These are phyloP conservation scores for Basipetospora sp. DNA, from an alignment of 2,329 filamentous ascomycete species.

Conservation along the genomic window DNA sequence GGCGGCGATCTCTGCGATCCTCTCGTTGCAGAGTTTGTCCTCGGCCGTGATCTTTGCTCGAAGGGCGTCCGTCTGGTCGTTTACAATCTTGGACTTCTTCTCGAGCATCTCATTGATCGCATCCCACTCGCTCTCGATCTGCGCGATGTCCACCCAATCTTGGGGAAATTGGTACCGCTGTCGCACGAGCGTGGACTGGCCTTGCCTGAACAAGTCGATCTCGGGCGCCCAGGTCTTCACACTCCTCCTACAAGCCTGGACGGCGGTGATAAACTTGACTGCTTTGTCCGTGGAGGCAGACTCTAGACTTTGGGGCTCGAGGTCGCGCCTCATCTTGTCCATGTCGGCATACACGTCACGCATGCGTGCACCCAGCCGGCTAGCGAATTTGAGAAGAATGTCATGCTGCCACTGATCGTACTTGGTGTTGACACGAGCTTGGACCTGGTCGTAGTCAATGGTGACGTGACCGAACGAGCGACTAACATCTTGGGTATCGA, in stretches of 20 bases:
- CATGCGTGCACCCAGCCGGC: constrained; percentile 77
- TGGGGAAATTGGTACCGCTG: constrained; percentile 86
- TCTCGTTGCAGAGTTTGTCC: constrained; percentile 78
- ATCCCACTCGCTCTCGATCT: constrained; percentile 92
- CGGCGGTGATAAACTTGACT: constrained; percentile 94
- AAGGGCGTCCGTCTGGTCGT: constrained; percentile 89
- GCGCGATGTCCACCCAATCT: constrained; percentile 91
- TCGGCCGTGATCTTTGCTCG: constrained; percentile 90
- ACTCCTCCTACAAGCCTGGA: constrained; percentile 89
- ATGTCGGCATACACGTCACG: constrained; percentile 84
- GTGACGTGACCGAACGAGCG: constrained; percentile 85
- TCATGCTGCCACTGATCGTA: constrained; percentile 99
- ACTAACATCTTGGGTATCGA: constrained; percentile 90
- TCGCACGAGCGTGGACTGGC: constrained; percentile 77
- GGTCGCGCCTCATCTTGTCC: constrained; percentile 73
- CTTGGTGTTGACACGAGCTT: constrained; percentile 95
- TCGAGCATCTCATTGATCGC: constrained; percentile 81
- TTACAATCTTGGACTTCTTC: constrained; percentile 86
- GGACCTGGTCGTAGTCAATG: constrained; percentile 96
- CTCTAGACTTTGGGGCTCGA: constrained; percentile 84
- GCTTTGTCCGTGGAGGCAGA: constrained; percentile 91
- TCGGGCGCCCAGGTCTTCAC: constrained; percentile 90
- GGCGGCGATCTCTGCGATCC: constrained; percentile 67
- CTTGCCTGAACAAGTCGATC: constrained; percentile 88
- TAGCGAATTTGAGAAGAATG: constrained; percentile 83